phyloP scores from a whole-genome alignment of 1,284 basidiomycete species.

The Wolfiporia cocos region DNA sequence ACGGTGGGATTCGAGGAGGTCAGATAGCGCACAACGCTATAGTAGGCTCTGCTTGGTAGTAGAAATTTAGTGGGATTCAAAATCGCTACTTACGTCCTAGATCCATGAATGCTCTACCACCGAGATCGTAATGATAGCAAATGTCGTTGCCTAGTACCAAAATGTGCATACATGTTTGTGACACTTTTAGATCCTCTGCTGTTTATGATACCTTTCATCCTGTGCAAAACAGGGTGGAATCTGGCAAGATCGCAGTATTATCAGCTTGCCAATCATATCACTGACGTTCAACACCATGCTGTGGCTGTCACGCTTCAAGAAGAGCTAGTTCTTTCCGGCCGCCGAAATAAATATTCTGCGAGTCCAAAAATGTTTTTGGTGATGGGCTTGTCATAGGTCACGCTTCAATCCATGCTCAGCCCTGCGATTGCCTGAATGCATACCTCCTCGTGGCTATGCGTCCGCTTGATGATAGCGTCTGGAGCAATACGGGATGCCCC shows the following conservation, averaged over 20 bases:
- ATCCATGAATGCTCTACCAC: slow-evolving; percentile 67
- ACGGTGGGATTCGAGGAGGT: slow-evolving; percentile 31
- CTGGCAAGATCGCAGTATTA: slow-evolving; percentile 13
- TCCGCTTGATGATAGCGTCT: slow-evolving; percentile 46
- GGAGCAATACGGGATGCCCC: slow-evolving; percentile 66
- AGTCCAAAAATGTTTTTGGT: slow-evolving; percentile 54
- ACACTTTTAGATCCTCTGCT: slow-evolving; percentile 34
- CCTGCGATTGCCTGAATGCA: slow-evolving; percentile 59
- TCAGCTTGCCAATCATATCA: too few relatives aligned
- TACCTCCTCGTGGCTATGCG: slow-evolving; percentile 51
- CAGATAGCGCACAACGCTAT: slow-evolving; percentile 38
- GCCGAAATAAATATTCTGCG: slow-evolving; percentile 30
- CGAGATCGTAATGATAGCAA: slow-evolving; percentile 49
- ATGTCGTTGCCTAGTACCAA: slow-evolving; percentile 40
- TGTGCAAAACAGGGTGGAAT: slow-evolving; percentile 38
- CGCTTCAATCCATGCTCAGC: slow-evolving; percentile 49
- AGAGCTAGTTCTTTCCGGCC: slow-evolving; percentile 27
- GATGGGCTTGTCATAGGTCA: slow-evolving; percentile 67
- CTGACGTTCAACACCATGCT: slow-evolving; percentile 13
- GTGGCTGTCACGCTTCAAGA: slow-evolving; percentile 33
- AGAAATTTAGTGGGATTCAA: not conserved
- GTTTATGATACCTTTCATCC: slow-evolving; percentile 30
- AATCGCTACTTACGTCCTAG: slow-evolving; percentile 52
- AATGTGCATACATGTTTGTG: slow-evolving; percentile 20
- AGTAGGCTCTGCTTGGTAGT: not conserved